Percentiles rank a stretch among this genome's conserved stretches.
phyloP scores from a whole-genome alignment of 2,329 filamentous ascomycete species.

The Rhytidhysteron rufulum region DNA sequence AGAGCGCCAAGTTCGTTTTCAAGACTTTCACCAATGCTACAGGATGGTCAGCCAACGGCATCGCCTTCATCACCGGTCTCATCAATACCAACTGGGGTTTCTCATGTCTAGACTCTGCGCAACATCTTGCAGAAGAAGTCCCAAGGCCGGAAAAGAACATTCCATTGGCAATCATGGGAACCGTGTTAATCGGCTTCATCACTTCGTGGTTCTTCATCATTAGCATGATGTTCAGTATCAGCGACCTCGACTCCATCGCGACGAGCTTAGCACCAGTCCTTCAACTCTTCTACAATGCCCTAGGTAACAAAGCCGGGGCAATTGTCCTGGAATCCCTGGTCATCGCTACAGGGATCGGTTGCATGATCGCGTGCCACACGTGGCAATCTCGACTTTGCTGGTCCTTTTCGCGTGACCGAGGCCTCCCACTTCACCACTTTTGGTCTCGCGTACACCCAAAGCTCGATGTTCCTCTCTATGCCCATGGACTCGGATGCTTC shows the following conservation, averaged over 20 bases:
- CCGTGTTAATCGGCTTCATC: constrained; percentile 36
- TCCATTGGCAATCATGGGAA: constrained; percentile 34
- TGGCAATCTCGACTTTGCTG: constrained; percentile 44
- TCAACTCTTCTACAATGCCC: constrained; percentile 33
- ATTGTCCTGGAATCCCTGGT: constrained; percentile 36
- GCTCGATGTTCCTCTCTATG: constrained; percentile 4
- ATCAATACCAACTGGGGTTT: constrained; percentile 24
- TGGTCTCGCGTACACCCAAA: constrained; percentile 14
- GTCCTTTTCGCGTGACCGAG: constrained; percentile 46
- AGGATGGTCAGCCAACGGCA: constrained; percentile 44
- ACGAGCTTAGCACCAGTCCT: constrained; percentile 15
- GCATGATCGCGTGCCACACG: constrained; percentile 36
- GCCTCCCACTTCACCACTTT: constrained; percentile 28
- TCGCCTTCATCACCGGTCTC: constrained; percentile 24
- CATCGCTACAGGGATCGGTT: constrained; percentile 30
- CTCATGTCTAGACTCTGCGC: constrained; percentile 41
- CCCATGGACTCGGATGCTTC: constrained; percentile 14
- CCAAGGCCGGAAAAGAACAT: neutral
- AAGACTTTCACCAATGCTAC: constrained; percentile 52
- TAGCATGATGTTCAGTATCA: constrained; percentile 39
- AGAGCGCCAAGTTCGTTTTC: constrained; percentile 49
- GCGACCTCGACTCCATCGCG: constrained; percentile 18
- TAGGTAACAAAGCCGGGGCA: constrained; percentile 31
- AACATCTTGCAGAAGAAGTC: constrained; percentile 23
- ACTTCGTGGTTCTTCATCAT: constrained; percentile 39